Evolutionary conservation across 202 grass and related monocot species (phyloP), one percentile per base, ranked within the genome.

Genomic region (Musa balbisiana): DNA sequence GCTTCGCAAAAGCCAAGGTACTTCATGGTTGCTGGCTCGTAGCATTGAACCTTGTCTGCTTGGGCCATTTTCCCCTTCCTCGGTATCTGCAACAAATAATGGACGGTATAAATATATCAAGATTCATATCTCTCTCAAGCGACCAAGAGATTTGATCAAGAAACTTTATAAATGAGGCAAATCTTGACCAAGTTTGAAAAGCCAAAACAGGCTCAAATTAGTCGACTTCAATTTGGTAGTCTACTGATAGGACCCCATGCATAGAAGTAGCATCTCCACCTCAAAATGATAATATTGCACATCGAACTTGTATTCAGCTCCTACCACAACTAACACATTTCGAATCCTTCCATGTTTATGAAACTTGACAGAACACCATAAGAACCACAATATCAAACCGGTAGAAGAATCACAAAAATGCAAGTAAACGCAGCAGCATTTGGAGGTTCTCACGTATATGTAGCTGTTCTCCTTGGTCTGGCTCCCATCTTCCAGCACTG

Each of bases 11-110:
- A 84, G 3, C 95, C 95, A 52, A 99, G 68, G 76, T 99, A 99
- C 75, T 99, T 99, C 95, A 99, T 99, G 2, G 89, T 99, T 22
- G 95, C 95, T 33, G 95, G 95, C 62, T 99, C 95, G n/a, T 99
- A 99, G 84, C 95, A 99, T 59, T 78, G 89, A 56, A 99, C 89
- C 84, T 82, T 92, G 73, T 99, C 89, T 22, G 77, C 76, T 78
- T 94, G 95, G n/a, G 74, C 21, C 52, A 79, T 29, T 84, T 82
- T 99, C 53, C 89, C 91, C 85, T 84, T 94, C 58, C 89, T 85
- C 16, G 91, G 87, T 88, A 94, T 92, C 95, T 99, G 80, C 56
- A 84, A 53, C 22, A 77, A 71, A 75, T 66, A 64, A 8, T 8
- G 8, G 6, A 43, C 33, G 0, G 33, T 43, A 43, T 43, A 79